Percentiles rank a stretch among this genome's conserved stretches.
These are phyloP conservation scores for Eimeria acervulina DNA, from an alignment of 169 alveolate species.

Conservation along the genomic window DNA sequence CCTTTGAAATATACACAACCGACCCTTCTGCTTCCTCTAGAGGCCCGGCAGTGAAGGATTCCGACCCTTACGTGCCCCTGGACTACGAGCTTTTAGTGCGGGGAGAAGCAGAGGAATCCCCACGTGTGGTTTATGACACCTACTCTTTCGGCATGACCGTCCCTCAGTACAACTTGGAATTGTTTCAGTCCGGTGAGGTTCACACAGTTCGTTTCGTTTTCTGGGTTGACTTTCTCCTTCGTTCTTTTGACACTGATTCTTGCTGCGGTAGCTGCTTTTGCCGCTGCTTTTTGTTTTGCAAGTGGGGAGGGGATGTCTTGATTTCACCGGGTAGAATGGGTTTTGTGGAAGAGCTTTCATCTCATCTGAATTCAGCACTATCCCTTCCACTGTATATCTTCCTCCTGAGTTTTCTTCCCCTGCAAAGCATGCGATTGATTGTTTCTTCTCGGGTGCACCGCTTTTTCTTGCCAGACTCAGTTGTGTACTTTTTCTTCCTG, in stretches of 20 bases:
- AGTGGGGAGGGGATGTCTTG: not conserved
- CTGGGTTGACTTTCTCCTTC: not conserved
- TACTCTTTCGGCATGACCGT: slow-evolving; percentile 86
- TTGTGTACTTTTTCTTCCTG: not conserved
- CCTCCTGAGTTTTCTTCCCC: not conserved
- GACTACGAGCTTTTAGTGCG: slow-evolving; percentile 84
- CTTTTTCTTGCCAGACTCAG: not conserved
- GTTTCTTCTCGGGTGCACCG: not conserved
- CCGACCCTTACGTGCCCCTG: slow-evolving; percentile 71
- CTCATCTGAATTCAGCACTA: not conserved
- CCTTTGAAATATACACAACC: slow-evolving; percentile 53
- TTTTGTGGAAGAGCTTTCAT: not conserved
- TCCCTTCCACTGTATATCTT: not conserved
- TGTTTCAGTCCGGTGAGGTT: slow-evolving; percentile 87
- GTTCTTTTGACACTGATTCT: not conserved
- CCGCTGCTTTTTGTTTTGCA: not conserved
- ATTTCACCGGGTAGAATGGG: not conserved
- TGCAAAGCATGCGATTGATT: not conserved
- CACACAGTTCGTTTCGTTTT: not conserved
- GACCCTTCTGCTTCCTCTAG: slow-evolving; percentile 53
- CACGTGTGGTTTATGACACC: slow-evolving; percentile 83
- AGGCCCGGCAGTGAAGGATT: slow-evolving; percentile 49
- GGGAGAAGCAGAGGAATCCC: slow-evolving; percentile 82
- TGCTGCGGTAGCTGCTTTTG: not conserved
- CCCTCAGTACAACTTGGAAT: slow-evolving; percentile 84